Evolutionary conservation across 2,329 filamentous ascomycete genomes (phyloP), one percentile per base, ranked within the genome.

Genomic region (Paracoccidioides lutzii): DNA sequence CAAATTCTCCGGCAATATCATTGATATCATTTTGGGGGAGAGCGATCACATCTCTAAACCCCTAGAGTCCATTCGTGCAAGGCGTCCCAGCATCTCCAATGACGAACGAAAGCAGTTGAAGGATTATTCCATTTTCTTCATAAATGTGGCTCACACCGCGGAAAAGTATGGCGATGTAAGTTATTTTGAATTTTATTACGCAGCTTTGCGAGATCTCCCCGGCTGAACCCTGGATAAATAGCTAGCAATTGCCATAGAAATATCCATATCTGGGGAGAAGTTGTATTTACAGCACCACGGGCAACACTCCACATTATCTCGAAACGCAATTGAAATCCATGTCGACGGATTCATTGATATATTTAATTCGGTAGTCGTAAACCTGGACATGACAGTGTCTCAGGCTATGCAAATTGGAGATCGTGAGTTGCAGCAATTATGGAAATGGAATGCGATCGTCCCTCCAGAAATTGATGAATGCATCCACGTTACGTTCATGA

Each of bases 381-480:
- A 56, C 38, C 22, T 43, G 35, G 56, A 57, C 10, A 50, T 56
- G 40, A 53, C 54, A n/a, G 53, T 62, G 15, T 28, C 22, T 44
- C 44, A 59, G 41, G 55, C 46, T 7, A 56, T 55, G 5, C 30
- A 43, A 15, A 12, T 60, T 12, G 57, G 56, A 9, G 35, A 40
- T 6, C 53, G 45, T 50, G 63, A 64, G 42, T 54, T 63, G 14
- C 50, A 58, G 14, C 52, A 61, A 46, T 56, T 66, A 28, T 66
- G 64, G 64, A 37, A 56, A 54, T 64, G 60, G 63, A 64, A 64
- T 57, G 35, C 46, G 10, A 35, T 44, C 1, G 48, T 64, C 12
- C 64, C 64, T 38, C 57, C 58, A 37, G 51, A 46, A 8, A 58
- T 61, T 48, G 54, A 59, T 15, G 50, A 44, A 37, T 61, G 62